Base-by-base conservation (phyloP, 768 basidiomycete genomes). In the Coprinellus micaceus region DNA sequence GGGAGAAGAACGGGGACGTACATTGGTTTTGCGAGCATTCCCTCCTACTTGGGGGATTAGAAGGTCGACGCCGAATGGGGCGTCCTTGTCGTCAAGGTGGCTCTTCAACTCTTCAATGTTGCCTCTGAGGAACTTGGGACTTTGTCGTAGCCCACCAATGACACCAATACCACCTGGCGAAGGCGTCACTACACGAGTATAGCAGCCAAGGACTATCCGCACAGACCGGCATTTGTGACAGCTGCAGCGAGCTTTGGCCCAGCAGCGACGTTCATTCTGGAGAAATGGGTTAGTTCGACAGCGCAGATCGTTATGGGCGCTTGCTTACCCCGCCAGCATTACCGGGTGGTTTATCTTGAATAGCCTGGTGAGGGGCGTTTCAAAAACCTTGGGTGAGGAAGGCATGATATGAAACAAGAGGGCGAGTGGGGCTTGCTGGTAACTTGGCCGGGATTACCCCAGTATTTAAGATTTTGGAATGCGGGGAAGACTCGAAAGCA, bases 231-330 rank as follows among this genome's bases (percentile, higher is more conserved):
- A 64, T 94, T 94, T n/a, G 91, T 91, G n/a, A 94, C 91, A 1
- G 89, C 84, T 21, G 91, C 93, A 19, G 92, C 92, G 7, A 94
- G 74, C 69, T 79, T 87, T 11, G 91, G 89, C 5, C 90, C 90
- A 46, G 91, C 89, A 51, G 91, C 91, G 29, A 93, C 85, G 65
- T 90, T 91, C 91, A 93, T 92, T 54, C 87, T 81, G 72, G 39
- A 51, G 13, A 37, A 26, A 9, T 15, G 12, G 4, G 51, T n/a
- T 22, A 33, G 17, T 19, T 6, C 39, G 48, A 41, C 29, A 33
- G 49, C 49, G 26, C 28, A 39, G n/a, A 2, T 7, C 33, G 17
- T n/a, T 21, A n/a, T 17, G 12, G n/a, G 17, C 33, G 64, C 54
- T 64, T 67, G 9, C 70, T 15, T 65, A 75, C 75, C 86, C 89